Percentiles rank a stretch among this genome's conserved stretches.
Evolutionary conservation across 108 stramenopile species (phyloP).

Genomic region (Schizochytrium sp.): DNA sequence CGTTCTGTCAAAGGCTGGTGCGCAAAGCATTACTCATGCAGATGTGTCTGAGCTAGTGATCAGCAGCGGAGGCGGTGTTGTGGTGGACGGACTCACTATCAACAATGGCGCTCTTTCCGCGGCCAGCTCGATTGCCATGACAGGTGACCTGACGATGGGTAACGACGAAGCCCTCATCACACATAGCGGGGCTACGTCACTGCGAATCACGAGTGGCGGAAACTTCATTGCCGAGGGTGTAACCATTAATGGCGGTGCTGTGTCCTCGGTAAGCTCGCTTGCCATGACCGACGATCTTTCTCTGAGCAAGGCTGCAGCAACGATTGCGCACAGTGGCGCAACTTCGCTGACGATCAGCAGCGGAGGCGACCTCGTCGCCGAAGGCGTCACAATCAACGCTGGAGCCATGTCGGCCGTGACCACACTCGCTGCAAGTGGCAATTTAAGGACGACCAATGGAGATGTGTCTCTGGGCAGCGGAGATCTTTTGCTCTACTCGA

Average conservation of each 20-base stretch:
- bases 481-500: too few species aligned
- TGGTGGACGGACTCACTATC: too few species aligned
- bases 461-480: too few species aligned
- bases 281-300: neutral
- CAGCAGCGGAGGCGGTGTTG: too few species aligned
- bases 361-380: neutral
- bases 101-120: too few species aligned
- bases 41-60: neutral
- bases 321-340: neutral
- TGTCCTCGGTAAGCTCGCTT: neutral
- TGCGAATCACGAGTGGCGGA: neutral
- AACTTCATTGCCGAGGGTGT: neutral
- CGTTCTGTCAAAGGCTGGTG: neutral
- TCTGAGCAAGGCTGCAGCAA: neutral
- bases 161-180: neutral
- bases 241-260: neutral
- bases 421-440: too few species aligned
- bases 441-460: too few species aligned
- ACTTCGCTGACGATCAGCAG: neutral
- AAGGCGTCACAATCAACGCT: neutral
- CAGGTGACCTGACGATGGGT: too few species aligned
- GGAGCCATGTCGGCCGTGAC: too few species aligned
- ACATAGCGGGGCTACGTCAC: neutral
- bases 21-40: neutral
- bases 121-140: too few species aligned